Conservation (phyloP, 208 protist genomes). For the Trypanosomatidae sp. region DNA sequence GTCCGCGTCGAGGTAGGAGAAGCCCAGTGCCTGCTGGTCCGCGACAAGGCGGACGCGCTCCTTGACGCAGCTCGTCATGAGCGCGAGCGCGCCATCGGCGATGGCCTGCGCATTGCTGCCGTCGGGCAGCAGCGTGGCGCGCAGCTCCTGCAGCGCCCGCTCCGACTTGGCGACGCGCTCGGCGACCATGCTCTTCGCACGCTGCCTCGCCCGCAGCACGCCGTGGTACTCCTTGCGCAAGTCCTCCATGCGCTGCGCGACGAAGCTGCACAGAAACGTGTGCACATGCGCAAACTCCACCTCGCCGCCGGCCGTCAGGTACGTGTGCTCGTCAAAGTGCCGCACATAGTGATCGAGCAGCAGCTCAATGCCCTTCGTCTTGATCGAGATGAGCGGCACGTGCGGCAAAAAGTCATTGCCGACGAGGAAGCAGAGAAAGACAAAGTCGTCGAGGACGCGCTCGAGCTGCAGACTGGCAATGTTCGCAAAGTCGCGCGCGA, state of each 20-base stretch:
- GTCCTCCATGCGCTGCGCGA: slow-evolving; percentile 19
- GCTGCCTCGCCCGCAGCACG: slow-evolving; percentile 34
- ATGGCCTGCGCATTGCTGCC: slow-evolving; percentile 38
- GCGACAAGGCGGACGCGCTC: slow-evolving; percentile 51
- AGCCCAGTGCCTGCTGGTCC: slow-evolving; percentile 46
- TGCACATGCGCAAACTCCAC: slow-evolving; percentile 52
- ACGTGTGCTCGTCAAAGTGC: slow-evolving; percentile 48
- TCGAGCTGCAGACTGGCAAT: slow-evolving; percentile 90
- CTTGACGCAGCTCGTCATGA: slow-evolving; percentile 31
- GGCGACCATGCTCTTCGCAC: slow-evolving; percentile 63
- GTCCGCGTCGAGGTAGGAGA: slow-evolving; percentile 62
- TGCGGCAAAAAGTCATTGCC: slow-evolving; percentile 99
- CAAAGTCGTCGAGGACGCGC: slow-evolving; percentile 97
- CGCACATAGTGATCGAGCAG: slow-evolving; percentile 85
- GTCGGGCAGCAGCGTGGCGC: slow-evolving; percentile 9
- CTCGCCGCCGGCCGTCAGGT: slow-evolving; percentile 78
- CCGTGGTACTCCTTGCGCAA: slow-evolving; percentile 55
- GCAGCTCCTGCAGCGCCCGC: slow-evolving; percentile 13
- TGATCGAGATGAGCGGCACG: slow-evolving; percentile 96
- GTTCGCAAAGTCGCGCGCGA: slow-evolving; percentile 68
- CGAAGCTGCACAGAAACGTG: slow-evolving; percentile 54
- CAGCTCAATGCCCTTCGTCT: slow-evolving; percentile 92
- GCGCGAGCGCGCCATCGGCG: slow-evolving; percentile 27
- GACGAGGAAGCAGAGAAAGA: slow-evolving; percentile 98
- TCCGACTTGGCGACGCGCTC: slow-evolving; percentile 40